Evolutionary conservation across 257 asterid species (phyloP), one percentile per base, ranked within the genome.

Genomic region (Solanum chilense): DNA sequence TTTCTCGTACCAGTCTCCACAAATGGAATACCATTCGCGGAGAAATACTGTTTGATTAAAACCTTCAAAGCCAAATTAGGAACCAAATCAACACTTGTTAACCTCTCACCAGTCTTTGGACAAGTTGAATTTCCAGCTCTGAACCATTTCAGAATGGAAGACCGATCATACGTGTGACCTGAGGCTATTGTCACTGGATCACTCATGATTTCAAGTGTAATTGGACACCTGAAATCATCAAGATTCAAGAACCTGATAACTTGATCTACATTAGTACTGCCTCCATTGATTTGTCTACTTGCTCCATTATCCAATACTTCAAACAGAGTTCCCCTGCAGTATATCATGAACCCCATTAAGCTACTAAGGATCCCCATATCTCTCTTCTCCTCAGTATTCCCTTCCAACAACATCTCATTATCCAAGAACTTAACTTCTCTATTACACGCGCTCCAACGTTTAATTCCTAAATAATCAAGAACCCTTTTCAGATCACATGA

Each of bases 161-260:
- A 52, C 29, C 96, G 91, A 58, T 95, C 98, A 45, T 95, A 96
- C 0, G 99, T 95, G 86, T 95, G 98, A 44, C 99, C 99, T 2
- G 98, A 91, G 0, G 96, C 89, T 35, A 95, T 69, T 9, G 97
- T 93, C 18, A 95, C 98, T 6, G 99, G 99, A 90, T 96, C 97
- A 11, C 83, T 58, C 98, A 96, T 96, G 89, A 94, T 78, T 44
- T 96, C 99, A 62, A 96, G 89, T 5, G 98, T 70, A 85, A 96
- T 95, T 10, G 99, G 99, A 84, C 99, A 96, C 88, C 92, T 85
- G 87, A 95, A 91, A 90, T 96, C 99, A 78, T 95, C 98, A 37
- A 88, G 75, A 86, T 92, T 95, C 93, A 93, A 85, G 87, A 82
- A 71, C 31, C 78, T 62, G 12, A 90, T 83, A 82, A 87, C 62